Evolutionary conservation across 2,329 filamentous ascomycete genomes (phyloP), one percentile per base, ranked within the genome.

Genomic region (Lasiodiplodia gonubiensis): DNA sequence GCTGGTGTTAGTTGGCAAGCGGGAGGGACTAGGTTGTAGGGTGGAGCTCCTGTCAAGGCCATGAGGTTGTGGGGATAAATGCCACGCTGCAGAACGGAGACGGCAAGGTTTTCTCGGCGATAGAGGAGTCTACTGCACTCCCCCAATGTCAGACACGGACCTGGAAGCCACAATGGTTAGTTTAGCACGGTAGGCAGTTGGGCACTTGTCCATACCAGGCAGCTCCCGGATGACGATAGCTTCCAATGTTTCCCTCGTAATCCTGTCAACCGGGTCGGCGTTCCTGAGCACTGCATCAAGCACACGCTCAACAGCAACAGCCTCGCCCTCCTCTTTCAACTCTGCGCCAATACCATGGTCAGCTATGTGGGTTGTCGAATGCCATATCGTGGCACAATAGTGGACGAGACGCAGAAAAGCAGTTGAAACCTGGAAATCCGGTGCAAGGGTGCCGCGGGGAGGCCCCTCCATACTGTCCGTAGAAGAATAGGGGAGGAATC

Each of bases 361-460:
- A 14, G 6, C 5, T 8, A 18, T 11, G 30, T 14, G 6, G 30
- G n/a, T 3, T 48, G n/a, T 1, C 6, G 11, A 6, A 12, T 37
- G 46, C 42, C 27, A 37, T 16, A 16, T 6, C 12, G 35, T 5
- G 2, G 59, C 59, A 16, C n/a, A 51, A 30, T 27, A 48, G 27
- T 51, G 42, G n/a, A 63, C 59, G n/a, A 63, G 42, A 21, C 21
- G 18, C 25, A 63, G 21, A 46, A 63, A 63, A 12, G 14, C n/a
- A 14, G 30, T 37, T 7, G 59, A 25, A n/a, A 7, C 4, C 4
- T 3, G 27, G 30, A 16, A 5, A 12, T 49, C 57, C 1, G 48
- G 18, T 5, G 25, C 12, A 33, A 18, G 42, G 8, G 14, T 14
- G 8, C 4, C n/a, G 18, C 23, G 18, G 18, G 14, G 14, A 21